Evolutionary conservation across 2,329 filamentous ascomycete genomes (phyloP).

Genomic region (Fusarium domesticum): DNA sequence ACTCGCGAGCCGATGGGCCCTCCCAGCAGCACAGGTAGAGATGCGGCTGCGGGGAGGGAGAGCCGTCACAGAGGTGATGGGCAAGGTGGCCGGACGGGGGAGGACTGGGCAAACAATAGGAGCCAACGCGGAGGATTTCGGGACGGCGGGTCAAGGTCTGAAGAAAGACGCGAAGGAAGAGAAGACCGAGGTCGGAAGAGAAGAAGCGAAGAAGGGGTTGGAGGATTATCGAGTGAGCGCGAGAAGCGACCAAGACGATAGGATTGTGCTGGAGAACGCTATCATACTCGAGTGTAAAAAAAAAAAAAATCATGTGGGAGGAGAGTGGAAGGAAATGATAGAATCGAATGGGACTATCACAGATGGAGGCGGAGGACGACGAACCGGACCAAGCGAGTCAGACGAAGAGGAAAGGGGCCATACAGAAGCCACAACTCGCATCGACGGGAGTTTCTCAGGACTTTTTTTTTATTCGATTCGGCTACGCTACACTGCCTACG

Average conservation of each 20-base stretch:
- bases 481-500: conserved; percentile 24
- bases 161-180: conserved; percentile 34
- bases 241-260: conserved; percentile 55
- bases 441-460: conserved; percentile 23
- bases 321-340: conserved; percentile 1
- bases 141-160: conserved; percentile 29
- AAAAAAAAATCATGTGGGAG: conserved; percentile 6
- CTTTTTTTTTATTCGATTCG: conserved; percentile 14
- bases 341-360: conserved; percentile 13
- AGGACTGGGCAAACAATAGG: conserved; percentile 37
- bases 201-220: conserved; percentile 48
- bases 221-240: conserved; percentile 40
- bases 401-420: conserved; percentile 5
- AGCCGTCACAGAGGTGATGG: conserved; percentile 33
- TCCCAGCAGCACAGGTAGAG: conserved; percentile 28
- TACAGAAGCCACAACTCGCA: conserved; percentile 17
- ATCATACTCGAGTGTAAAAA: conserved; percentile 19
- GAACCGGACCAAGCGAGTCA: conserved; percentile 15
- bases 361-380: conserved; percentile 13
- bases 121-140: conserved; percentile 38
- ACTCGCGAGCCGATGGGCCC: conserved; percentile 33
- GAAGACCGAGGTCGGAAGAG: conserved; percentile 39
- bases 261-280: conserved; percentile 8
- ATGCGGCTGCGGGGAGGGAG: conserved; percentile 33
- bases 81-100: conserved; percentile 24